phyloP scores from a whole-genome alignment of 192 early-diverging fungal species.

The Gigaspora rosea region DNA sequence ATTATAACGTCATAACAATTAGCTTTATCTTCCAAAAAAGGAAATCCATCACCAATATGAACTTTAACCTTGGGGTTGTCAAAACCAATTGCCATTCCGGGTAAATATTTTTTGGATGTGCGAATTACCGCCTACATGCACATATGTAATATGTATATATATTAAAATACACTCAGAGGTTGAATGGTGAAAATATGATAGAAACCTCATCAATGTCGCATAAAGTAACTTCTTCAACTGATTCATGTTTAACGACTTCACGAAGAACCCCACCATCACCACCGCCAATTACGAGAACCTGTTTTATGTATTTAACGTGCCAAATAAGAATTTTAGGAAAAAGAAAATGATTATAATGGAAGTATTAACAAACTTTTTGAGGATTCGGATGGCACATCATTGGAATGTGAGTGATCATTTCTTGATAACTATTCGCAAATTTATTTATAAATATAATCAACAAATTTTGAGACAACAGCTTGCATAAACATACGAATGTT shows the following conservation, averaged over 20 bases:
- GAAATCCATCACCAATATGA: conserved; percentile 95
- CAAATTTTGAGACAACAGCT: neutral
- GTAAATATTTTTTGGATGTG: conserved; percentile 92
- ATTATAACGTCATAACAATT: conserved; percentile 97
- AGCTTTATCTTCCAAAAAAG: conserved; percentile 85
- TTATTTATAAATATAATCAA: neutral
- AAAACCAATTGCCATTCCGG: conserved; percentile 91
- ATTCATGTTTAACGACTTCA: conserved; percentile 95
- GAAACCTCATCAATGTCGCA: conserved; percentile 95
- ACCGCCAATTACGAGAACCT: conserved; percentile 98
- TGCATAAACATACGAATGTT: conserved; percentile 78
- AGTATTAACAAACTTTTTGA: conserved; percentile 62
- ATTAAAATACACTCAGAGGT: neutral
- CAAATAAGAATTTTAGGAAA: neutral
- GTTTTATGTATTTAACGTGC: neutral
- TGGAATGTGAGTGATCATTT: conserved; percentile 98
- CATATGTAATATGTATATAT: neutral
- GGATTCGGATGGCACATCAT: conserved; percentile 95
- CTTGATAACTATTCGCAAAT: conserved; percentile 76
- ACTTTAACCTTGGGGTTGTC: conserved; percentile 93
- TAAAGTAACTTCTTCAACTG: conserved; percentile 87
- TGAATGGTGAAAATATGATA: neutral
- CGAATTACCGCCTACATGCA: conserved; percentile 69
- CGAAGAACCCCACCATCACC: conserved; percentile 99
- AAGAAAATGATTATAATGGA: neutral